These are phyloP conservation scores for Balakata baccata DNA, from an alignment of 345 rosid species.

Conservation along the genomic window DNA sequence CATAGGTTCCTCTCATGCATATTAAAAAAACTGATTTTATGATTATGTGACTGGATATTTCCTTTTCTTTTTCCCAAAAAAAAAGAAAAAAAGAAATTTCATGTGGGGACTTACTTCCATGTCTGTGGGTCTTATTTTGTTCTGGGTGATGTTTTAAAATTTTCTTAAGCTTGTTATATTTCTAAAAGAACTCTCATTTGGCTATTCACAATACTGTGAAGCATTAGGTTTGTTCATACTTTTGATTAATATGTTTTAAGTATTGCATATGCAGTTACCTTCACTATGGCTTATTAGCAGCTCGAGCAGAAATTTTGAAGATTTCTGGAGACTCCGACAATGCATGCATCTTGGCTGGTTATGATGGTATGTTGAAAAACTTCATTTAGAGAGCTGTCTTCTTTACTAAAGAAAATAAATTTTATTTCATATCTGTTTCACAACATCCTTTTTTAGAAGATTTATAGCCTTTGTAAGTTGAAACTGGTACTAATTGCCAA, in stretches of 20 bases:
- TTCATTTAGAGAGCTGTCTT: neutral
- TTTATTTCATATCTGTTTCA: neutral
- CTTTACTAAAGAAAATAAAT: neutral
- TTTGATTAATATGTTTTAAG: slow-evolving; percentile 20
- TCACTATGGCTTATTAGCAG: slow-evolving; percentile 92
- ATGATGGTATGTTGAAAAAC: slow-evolving; percentile 52
- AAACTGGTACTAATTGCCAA: too few relatives aligned
- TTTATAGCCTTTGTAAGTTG: neutral
- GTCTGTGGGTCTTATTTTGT: neutral
- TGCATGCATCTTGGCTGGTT: slow-evolving; percentile 80
- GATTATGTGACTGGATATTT: neutral
- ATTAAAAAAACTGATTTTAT: slow-evolving; percentile 8
- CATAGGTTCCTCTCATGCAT: slow-evolving; percentile 59
- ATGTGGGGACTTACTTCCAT: neutral
- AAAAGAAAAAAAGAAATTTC: neutral
- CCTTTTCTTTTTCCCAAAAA: neutral
- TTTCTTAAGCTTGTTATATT: neutral
- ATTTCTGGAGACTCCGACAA: slow-evolving; percentile 57
- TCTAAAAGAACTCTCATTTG: slow-evolving; percentile 1
- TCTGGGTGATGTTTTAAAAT: neutral
- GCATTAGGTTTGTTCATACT: neutral
- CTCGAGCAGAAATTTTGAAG: slow-evolving; percentile 89
- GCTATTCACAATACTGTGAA: neutral
- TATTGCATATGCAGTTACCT: slow-evolving; percentile 60
- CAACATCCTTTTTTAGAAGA: neutral